Base-by-base conservation (phyloP, 345 rosid genomes). In the Lenwebbia sp. region DNA sequence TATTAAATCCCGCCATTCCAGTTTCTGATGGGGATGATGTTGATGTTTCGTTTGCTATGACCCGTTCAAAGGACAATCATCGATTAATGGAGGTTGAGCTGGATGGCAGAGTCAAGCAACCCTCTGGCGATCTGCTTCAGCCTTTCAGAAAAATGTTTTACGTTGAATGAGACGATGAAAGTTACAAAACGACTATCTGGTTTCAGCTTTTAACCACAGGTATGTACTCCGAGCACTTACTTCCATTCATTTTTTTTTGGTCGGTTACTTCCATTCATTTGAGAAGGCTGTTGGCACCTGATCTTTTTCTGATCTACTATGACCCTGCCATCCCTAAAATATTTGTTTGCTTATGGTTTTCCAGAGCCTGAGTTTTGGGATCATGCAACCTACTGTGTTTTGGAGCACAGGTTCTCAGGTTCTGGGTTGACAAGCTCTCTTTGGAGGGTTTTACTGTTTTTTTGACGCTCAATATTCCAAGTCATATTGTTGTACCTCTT, bases 11-110 rank as follows among this genome's bases (percentile, higher is more conserved):
- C 85, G 92, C 96, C 6, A 28, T 87, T 78, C 88, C 62, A 82
- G 91, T 91, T 30, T 89, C 14, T 86, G 94, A 88, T 88, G 99
- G 97, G 83, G 96, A 93, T 88, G 75, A 87, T 40, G 87, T 97
- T 86, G 87, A 89, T 85, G 86, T 94, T 84, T 93, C 94, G 86
- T 93, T 96, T 91, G 85, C 89, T 56, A 96, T 97, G 99, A 90
- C 85, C 83, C 98, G 99, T 50, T 92, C 99, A 0, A 96, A 91
- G 87, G 98, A 96, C 88, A 94, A 97, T 84, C 98, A 96, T 85
- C 86, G 99, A 82, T 88, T 95, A 89, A 94, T 97, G 99, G 99
- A 94, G 88, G 90, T 97, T 56, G 98, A 94, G 86, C 91, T 97
- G 82, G 91, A 85, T 15, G 92, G 96, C 87, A 93, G 94, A 83